Base-by-base conservation (phyloP, 2,329 filamentous ascomycete genomes). In the Penicillium glabrum region DNA sequence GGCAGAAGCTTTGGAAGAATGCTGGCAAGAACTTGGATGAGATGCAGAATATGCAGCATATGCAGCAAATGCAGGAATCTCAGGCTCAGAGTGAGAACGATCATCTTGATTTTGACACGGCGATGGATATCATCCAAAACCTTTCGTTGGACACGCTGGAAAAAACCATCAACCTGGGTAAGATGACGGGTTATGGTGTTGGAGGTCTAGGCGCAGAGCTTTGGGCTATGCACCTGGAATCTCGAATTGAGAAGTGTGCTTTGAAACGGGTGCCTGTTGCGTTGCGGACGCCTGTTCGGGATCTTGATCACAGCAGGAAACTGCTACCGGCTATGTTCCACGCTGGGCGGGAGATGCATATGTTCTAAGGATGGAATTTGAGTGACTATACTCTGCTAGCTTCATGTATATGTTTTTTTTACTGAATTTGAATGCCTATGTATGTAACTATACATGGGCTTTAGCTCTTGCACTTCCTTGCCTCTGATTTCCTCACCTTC, bases 321-420 rank as follows among this genome's bases (percentile, higher is more conserved):
- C n/a, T 57, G n/a, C 39, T 57, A n/a, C 54, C 54, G 10, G 49
- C 50, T 13, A 57, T 57, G 54, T 57, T 57, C 50, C 54, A 57
- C 16, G 54, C 54, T 37, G 54, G 54, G 3, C 54, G 54, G 5
- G 54, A 57, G 54, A 49, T 57, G 50, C 54, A 57, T 13, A 53
- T 53, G 54, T 57, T 57, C 23, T 57, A 48, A 29, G 5, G 8
- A 26, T 37, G 16, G 19, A 16, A 37, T 1, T 35, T n/a, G 13
- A n/a, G 31, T 13, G 31, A 39, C 19, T 24, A 11, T 46, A 26
- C 31, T 33, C 14, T 33, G 14, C 31, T 14, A 46, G 21, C 11
- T 21, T 19, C 10, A 39, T 39, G 8, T 39, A 9, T 19, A n/a
- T 39, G 16, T 39, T 10, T 19, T 5, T 8, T 19, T 19, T 10